These are phyloP conservation scores for Suhomyces anneliseae DNA, from an alignment of 1,139 yeast species.

Conservation along the genomic window DNA sequence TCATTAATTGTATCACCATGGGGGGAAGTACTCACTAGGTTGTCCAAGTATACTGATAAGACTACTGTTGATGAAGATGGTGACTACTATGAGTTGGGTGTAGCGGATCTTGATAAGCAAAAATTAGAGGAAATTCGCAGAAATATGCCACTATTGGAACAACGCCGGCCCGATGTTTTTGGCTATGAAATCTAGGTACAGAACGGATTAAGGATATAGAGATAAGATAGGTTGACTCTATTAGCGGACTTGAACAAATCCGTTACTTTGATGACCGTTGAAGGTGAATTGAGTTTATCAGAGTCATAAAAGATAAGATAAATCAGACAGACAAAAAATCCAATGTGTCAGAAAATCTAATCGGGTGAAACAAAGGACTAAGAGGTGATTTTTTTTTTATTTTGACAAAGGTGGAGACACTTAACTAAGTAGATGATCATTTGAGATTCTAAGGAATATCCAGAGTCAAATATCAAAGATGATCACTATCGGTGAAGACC, in stretches of 20 bases:
- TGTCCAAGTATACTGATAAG: constrained; percentile 32
- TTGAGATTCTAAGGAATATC: too few species aligned
- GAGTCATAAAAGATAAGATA: too few species aligned
- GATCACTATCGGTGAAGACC: too few species aligned
- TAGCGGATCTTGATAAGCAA: constrained; percentile 69
- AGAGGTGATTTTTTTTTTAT: too few species aligned
- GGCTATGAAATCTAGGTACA: constrained; percentile 24
- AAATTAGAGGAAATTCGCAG: constrained; percentile 50
- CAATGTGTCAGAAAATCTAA: too few species aligned
- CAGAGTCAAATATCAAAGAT: too few species aligned
- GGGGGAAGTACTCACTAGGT: constrained; percentile 75
- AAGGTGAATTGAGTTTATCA: too few species aligned
- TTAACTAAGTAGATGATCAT: too few species aligned
- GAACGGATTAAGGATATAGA: not conserved
- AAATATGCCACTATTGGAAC: constrained; percentile 75
- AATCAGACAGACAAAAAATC: too few species aligned
- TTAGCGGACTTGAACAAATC: not conserved
- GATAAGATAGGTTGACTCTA: not conserved
- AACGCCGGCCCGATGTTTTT: constrained; percentile 63
- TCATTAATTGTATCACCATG: constrained; percentile 86
- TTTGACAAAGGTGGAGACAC: too few species aligned
- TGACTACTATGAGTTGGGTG: constrained; percentile 53
- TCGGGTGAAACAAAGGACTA: too few species aligned
- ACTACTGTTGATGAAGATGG: constrained; percentile 47
- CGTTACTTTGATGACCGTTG: not conserved